These are phyloP conservation scores for Trichoderma sp. DNA, from an alignment of 2,329 filamentous ascomycete species.

Conservation along the genomic window DNA sequence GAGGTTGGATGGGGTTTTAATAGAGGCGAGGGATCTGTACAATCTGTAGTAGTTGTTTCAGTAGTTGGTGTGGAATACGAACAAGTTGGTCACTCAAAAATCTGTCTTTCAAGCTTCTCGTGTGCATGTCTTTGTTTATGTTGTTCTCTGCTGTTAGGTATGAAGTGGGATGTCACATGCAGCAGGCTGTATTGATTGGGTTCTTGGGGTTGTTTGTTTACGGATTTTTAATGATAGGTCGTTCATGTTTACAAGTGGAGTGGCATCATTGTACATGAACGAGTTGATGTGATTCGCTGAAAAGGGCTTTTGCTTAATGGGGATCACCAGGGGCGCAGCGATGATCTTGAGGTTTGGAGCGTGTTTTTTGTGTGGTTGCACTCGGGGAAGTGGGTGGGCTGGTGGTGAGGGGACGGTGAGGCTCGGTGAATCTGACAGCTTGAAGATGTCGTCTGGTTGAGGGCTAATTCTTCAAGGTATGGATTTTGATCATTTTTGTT, in stretches of 20 bases:
- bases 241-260: neutral
- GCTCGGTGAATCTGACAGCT: neutral
- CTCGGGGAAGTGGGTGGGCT: neutral
- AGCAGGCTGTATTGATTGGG: neutral
- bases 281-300: neutral
- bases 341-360: neutral
- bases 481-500: neutral
- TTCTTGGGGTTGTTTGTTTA: neutral
- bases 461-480: neutral
- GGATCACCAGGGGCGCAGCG: conserved; percentile 22
- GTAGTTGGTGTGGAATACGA: conserved; percentile 14
- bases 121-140: neutral
- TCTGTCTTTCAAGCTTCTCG: neutral
- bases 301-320: neutral
- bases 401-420: conserved; percentile 9
- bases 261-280: conserved; percentile 4
- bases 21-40: neutral
- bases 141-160: too few species aligned
- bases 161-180: neutral
- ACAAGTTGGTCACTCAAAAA: conserved; percentile 2
- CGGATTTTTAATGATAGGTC: too few species aligned
- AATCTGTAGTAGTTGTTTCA: conserved; percentile 5
- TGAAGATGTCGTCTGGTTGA: neutral
- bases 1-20: neutral
- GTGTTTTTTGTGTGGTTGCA: neutral